Base-by-base conservation (phyloP, 208 protist species). In the Trypanosoma boissoni region DNA sequence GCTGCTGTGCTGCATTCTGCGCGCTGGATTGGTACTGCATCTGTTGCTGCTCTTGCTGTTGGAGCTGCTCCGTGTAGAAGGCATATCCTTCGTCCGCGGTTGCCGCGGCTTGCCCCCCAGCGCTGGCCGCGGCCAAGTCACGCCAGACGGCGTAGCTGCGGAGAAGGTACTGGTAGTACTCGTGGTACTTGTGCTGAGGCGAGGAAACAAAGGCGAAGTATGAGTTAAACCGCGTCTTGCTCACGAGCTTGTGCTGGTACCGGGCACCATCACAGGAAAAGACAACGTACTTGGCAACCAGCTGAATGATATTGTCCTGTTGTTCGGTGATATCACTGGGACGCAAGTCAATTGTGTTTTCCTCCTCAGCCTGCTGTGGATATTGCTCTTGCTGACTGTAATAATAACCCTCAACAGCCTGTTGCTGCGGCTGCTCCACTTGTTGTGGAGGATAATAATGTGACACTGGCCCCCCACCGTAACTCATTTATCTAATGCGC, bases 271-370 rank as follows among this genome's bases (percentile, higher is more conserved):
- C 73, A 44, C 82, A 88, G 21, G 72, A 83, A 27, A 65, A 68
- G 2, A 84, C 83, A n/a, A 93, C 82, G 55, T 87, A 88, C 45
- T 88, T 79, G 45, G 86, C 86, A 6, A 88, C 83, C 51, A 86
- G 69, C 46, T 88, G 78, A 36, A 93, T 91, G 58, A 93, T 88
- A 5, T 80, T 71, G 62, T 93, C 86, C 49, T 93, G 83, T 51
- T 88, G 86, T 5, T 72, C 64, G 2, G 76, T 76, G 27, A 93
- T 83, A 31, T 82, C 86, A 6, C 58, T 53, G 3, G 86, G 86
- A 27, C 72, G 72, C 48, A 65, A 36, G 27, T 74, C 55, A 49
- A 78, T 72, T 10, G 63, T 68, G 29, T 56, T 51, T 50, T 60
- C 59, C 5, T 54, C 59, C n/a, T 64, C 59, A 20, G 36, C 34